These are phyloP conservation scores for Backusella tuberculispora DNA, from an alignment of 192 early-diverging fungal species.

Conservation along the genomic window DNA sequence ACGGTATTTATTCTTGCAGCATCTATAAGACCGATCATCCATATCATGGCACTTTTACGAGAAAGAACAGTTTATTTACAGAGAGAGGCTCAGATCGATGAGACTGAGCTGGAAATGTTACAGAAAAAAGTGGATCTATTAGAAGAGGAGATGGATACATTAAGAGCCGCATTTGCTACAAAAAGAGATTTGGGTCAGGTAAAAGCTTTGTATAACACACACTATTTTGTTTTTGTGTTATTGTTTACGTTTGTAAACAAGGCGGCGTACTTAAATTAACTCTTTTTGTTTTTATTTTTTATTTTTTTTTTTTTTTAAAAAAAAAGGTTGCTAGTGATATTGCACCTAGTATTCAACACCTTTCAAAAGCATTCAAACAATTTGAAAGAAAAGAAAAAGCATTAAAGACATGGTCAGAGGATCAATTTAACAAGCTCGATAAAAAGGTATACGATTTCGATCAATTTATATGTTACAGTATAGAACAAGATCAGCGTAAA, in stretches of 20 bases:
- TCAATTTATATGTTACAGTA: conserved; percentile 47
- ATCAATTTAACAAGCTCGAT: conserved; percentile 55
- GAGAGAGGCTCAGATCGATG: conserved; percentile 53
- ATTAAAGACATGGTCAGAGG: conserved; percentile 56
- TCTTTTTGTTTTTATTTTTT: background rate
- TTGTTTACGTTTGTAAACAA: conserved; percentile 3
- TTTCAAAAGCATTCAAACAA: conserved; percentile 55
- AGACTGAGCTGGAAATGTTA: conserved; percentile 52
- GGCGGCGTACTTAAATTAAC: conserved; percentile 1
- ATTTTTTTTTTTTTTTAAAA: background rate
- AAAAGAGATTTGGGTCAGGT: conserved; percentile 59
- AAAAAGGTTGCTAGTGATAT: conserved; percentile 46
- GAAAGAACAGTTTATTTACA: conserved; percentile 57
- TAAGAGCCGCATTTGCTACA: conserved; percentile 60
- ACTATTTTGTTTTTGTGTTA: background rate
- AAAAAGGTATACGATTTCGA: conserved; percentile 62
- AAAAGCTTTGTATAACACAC: conserved; percentile 12
- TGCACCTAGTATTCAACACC: conserved; percentile 53
- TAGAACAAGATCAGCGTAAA: conserved; percentile 58
- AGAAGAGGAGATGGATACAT: conserved; percentile 52
- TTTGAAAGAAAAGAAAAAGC: conserved; percentile 59
- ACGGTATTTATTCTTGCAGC: conserved; percentile 62
- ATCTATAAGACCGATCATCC: conserved; percentile 54
- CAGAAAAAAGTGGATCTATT: conserved; percentile 49
- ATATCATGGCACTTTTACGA: conserved; percentile 52